Evolutionary conservation across 1,139 yeast species (phyloP).

Genomic region (Geotrichum citri-aurantii): DNA sequence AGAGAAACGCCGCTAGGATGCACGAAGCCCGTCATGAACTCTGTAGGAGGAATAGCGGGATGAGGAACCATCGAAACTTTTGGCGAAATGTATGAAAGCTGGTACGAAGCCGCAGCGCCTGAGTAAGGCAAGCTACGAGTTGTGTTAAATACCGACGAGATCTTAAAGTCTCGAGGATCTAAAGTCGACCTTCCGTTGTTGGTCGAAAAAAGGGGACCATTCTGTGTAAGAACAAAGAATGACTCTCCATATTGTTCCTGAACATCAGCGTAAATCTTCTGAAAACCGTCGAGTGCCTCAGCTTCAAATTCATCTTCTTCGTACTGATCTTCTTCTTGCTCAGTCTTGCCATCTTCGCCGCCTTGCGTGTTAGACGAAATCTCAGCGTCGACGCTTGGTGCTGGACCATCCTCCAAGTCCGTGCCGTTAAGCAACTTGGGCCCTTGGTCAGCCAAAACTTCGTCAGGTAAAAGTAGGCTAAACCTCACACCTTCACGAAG

Average conservation of each 20-base stretch:
- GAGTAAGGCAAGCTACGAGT: constrained; percentile 56
- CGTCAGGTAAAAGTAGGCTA: constrained; percentile 32
- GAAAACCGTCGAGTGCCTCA: constrained; percentile 52
- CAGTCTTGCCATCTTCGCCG: constrained; percentile 22
- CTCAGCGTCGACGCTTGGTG: constrained; percentile 1
- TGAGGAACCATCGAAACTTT: constrained; percentile 48
- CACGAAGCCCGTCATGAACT: constrained; percentile 61
- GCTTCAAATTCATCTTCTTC: constrained; percentile 32
- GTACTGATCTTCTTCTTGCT: constrained; percentile 20
- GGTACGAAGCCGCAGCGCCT: constrained; percentile 34
- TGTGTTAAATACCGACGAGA: constrained; percentile 54
- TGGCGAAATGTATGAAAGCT: constrained; percentile 52
- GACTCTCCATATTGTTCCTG: constrained; percentile 62
- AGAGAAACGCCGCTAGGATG: constrained; percentile 87
- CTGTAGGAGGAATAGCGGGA: constrained; percentile 60
- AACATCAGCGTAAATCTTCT: constrained; percentile 57
- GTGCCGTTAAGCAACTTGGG: constrained; percentile 17
- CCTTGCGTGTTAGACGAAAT: constrained; percentile 18
- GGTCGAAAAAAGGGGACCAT: constrained; percentile 66
- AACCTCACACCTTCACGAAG: constrained; percentile 63
- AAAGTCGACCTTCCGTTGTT: constrained; percentile 56
- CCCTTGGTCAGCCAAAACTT: constrained; percentile 19
- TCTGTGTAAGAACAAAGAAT: constrained; percentile 43
- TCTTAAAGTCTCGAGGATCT: constrained; percentile 58
- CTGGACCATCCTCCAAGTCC: constrained; percentile 7